Base-by-base conservation (phyloP, 177 flowering plant species). In the Vitis hybrid region DNA sequence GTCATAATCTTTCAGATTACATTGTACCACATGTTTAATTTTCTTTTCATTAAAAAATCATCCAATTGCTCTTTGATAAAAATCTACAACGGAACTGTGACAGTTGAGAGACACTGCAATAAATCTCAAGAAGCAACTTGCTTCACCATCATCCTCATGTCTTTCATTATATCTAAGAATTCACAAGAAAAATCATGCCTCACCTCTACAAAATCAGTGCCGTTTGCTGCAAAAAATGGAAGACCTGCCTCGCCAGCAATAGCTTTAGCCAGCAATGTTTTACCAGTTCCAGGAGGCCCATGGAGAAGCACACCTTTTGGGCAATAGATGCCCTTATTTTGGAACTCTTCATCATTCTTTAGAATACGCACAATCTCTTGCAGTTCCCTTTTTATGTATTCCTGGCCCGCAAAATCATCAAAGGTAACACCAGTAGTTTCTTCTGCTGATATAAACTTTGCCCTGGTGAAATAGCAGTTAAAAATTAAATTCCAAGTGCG, bases 231-330 rank as follows among this genome's bases (percentile, higher is more conserved):
- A 78, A 94, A 92, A 74, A 94, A 94, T 51, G 99, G 99, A 75
- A 94, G 88, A 26, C 99, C 99, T 62, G 98, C 89, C 80, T 94
- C 99, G 72, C 99, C 99, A 79, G 99, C 99, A 81, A 94, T 94
- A 65, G 99, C 99, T 83, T 89, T 94, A 66, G 99, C 99, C 64
- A 94, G 81, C 70, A 94, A 83, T 55, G 98, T 92, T 83, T 94
- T 94, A 70, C 99, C 99, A 77, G 98, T 94, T 74, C 99, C 99
- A 73, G 99, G 99, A 73, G 99, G 99, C 55, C 99, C 98, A 84
- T 94, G 91, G 66, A 94, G 96, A 71, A 94, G 92, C 67, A 94
- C 99, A 62, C 99, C 99, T 83, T 90, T 94, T 22, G 99, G 98
- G 74, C 99, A 91, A 78, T 92, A 94, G 48, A 94, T 92, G 50